Evolutionary conservation across 2,329 filamentous ascomycete species (phyloP).

Genomic region (Bimuria novae-zelandiae): DNA sequence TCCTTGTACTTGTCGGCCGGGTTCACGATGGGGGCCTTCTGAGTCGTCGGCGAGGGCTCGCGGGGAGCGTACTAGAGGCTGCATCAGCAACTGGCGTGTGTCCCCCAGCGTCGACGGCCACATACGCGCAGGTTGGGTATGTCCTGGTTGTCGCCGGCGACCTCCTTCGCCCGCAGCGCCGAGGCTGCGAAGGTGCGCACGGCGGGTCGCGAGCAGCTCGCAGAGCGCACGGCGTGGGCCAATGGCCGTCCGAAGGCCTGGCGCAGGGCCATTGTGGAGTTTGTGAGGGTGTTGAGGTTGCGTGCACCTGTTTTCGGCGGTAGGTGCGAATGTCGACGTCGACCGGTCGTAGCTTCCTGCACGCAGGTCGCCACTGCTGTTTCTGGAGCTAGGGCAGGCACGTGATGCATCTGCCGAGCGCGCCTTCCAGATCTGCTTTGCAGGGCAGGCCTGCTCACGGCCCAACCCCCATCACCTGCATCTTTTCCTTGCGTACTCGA

Average conservation of each 20-base stretch:
- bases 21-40: slow-evolving; percentile 82
- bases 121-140: slow-evolving; percentile 54
- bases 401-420: slow-evolving; percentile 12
- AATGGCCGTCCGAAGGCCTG: slow-evolving; percentile 47
- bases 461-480: slow-evolving; percentile 29
- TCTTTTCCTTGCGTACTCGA: slow-evolving; percentile 27
- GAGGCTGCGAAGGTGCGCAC: slow-evolving; percentile 51
- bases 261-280: slow-evolving; percentile 47
- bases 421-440: slow-evolving; percentile 13
- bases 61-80: slow-evolving; percentile 49
- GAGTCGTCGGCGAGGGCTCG: slow-evolving; percentile 51
- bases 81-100: slow-evolving; percentile 22
- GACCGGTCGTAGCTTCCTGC: slow-evolving; percentile 18
- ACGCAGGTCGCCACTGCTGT: slow-evolving; percentile 3
- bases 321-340: slow-evolving; percentile 30
- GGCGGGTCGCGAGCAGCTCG: slow-evolving; percentile 36
- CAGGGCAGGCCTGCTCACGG: slow-evolving; percentile 21
- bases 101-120: background rate
- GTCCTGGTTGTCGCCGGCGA: slow-evolving; percentile 47
- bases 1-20: slow-evolving; percentile 90
- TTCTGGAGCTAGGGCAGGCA: slow-evolving; percentile 3
- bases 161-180: slow-evolving; percentile 49
- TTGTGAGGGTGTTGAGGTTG: slow-evolving; percentile 22
- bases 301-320: slow-evolving; percentile 28
- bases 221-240: slow-evolving; percentile 42